A percentile compares a stretch with the other conserved stretches of the same genome.
Conservation (phyloP, 805 yeast species). For the Clavispora asparagi region DNA sequence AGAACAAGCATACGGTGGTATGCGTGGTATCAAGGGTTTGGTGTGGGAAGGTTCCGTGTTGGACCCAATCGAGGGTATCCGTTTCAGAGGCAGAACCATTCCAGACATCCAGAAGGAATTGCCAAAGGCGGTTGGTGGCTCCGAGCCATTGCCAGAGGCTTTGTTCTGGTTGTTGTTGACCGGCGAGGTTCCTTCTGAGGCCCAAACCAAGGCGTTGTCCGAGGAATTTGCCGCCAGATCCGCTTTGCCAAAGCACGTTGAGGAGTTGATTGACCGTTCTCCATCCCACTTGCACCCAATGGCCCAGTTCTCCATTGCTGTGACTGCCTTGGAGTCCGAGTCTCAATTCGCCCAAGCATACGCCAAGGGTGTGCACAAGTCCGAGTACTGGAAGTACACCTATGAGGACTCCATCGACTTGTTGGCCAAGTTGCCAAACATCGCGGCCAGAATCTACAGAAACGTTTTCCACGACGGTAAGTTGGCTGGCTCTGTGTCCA, state of each 20-base stretch:
- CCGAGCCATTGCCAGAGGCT: constrained; percentile 68
- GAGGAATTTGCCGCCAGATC: constrained; percentile 62
- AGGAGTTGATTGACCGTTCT: constrained; percentile 53
- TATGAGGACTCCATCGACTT: constrained; percentile 68
- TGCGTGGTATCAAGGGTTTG: constrained; percentile 72
- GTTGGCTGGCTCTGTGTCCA: constrained; percentile 48
- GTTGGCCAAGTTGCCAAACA: constrained; percentile 67
- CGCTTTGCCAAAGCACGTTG: constrained; percentile 59
- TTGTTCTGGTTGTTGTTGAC: constrained; percentile 77
- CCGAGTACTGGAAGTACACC: constrained; percentile 70
- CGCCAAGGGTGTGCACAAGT: constrained; percentile 62
- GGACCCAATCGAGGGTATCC: constrained; percentile 72
- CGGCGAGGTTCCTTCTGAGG: constrained; percentile 62
- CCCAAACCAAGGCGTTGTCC: constrained; percentile 52
- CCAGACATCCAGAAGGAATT: constrained; percentile 62
- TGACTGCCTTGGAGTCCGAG: constrained; percentile 66
- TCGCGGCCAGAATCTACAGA: constrained; percentile 72
- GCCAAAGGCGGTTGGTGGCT: constrained; percentile 55
- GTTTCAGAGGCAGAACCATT: constrained; percentile 74
- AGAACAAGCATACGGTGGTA: constrained; percentile 55
- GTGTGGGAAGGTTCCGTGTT: constrained; percentile 79
- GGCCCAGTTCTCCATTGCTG: constrained; percentile 77
- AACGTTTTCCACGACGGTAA: constrained; percentile 54
- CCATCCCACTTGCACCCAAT: constrained; percentile 75
- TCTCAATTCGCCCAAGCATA: constrained; percentile 69